Base-by-base conservation (phyloP, 306 rosid species). In the Astragalus membranaceus region DNA sequence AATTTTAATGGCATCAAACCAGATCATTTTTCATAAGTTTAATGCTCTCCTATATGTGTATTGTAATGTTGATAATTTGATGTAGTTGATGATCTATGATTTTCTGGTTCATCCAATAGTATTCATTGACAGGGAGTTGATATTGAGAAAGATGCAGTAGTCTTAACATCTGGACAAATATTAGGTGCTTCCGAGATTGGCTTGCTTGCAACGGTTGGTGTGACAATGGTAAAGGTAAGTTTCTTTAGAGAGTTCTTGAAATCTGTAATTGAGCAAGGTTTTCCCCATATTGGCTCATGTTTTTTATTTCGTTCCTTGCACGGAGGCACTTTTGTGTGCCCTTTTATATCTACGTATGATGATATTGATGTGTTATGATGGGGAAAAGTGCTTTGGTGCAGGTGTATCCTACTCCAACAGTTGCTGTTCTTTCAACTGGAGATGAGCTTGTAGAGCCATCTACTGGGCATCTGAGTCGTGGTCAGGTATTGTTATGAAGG, bases 391-490 rank as follows among this genome's bases (percentile, higher is more conserved):
- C 59, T 67, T 60, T 75, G 58, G 16, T 74, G 57, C 80, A 93
- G 97, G 98, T 93, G 7, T 87, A 85, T 78, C 86, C 92, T 43
- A 72, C 82, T 37, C 97, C 98, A 48, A 77, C 67, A 30, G 42
- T 93, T 51, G 97, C 82, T 58, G 94, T 93, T 70, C 97, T 93
- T 79, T 93, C 97, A 20, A 90, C 98, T 0, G 97, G 98, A 49
- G 98, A 93, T 14, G 98, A 93, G 69, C 97, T 93, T 76, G 91
- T 87, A 46, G 97, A 93, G 74, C 92, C 90, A 66, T 53, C 84
- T 47, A 90, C 89, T 20, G 72, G 56, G 35, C 67, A 81, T 78
- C 66, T 93, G 52, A 49, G 80, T 61, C 90, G 87, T 70, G 97
- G 97, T 68, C 94, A 93, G 98, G 96, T 93, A 88, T 51, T 61